Base-by-base conservation (phyloP, 306 rosid genomes). In the Pyrus communis region DNA sequence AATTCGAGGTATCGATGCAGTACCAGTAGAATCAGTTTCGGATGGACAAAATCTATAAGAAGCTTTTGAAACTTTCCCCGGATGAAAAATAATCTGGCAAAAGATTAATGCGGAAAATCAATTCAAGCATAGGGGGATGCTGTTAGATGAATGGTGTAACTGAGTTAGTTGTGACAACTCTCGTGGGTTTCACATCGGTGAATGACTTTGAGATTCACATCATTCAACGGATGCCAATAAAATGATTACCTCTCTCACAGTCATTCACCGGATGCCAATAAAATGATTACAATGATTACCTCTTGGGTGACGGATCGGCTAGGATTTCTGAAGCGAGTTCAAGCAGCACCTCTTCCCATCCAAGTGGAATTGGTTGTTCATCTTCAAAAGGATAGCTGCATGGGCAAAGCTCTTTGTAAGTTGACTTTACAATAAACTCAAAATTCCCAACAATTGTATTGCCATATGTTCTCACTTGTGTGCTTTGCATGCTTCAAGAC, bases 401-500 rank as follows among this genome's bases (percentile, higher is more conserved):
- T 38, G 46, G 66, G 70, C 79, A 35, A 21, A 17, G 38, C n/a
- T 60, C 73, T 73, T 7, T 7, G 74, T 82, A 70, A 88, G 85
- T 69, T 43, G 73, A 38, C 28, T 35, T 38, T 30, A 31, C 58
- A 52, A 46, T 46, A 38, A 59, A 15, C 7, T 51, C 55, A 7
- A 71, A 66, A 30, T 57, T 70, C 57, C 23, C 46, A 57, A 35
- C 14, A 81, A 52, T 52, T 18, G 5, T n/a, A 59, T 73, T 35
- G 40, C 27, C 1, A 40, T 49, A 22, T 66, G 77, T 79, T 57
- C 85, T 85, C 73, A 93, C 98, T 89, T 88, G 86, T 91, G 96
- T 82, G 90, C 93, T 85, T 78, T 91, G 93, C 94, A 90, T 73
- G 94, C 94, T 88, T 91, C 98, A 67, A 93, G 94, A 43, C 93